Conservation (phyloP, 352 stramenopile species). For the Pythium guiyangense region DNA sequence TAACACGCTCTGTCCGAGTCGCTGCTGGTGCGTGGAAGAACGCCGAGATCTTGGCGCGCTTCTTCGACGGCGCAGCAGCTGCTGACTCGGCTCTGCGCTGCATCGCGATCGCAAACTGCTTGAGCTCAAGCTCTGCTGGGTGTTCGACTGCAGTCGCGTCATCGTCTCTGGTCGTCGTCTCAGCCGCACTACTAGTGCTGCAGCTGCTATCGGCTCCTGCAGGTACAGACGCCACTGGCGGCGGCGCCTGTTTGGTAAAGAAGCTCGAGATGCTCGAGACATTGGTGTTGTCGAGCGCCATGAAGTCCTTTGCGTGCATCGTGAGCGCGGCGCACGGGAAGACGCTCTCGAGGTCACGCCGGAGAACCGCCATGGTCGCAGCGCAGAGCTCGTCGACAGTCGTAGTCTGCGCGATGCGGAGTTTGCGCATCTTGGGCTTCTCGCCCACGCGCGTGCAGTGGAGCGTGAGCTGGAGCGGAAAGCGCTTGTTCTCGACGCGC, state of each 20-base stretch:
- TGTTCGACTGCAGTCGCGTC: slow-evolving; percentile 7
- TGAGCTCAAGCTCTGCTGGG: slow-evolving; percentile 20
- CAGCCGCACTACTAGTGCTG: not conserved
- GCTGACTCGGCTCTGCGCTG: slow-evolving; percentile 7
- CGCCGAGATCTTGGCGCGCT: slow-evolving; percentile 55
- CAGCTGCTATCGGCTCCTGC: not conserved
- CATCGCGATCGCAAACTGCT: slow-evolving; percentile 17
- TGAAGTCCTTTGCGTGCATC: slow-evolving; percentile 72
- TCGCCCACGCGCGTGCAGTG: slow-evolving; percentile 43
- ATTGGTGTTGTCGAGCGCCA: slow-evolving; percentile 32
- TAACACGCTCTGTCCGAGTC: too few species aligned
- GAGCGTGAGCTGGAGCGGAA: slow-evolving; percentile 57
- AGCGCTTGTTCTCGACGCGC: slow-evolving; percentile 69
- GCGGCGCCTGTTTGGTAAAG: slow-evolving; percentile 36
- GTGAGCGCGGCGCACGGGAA: slow-evolving; percentile 55
- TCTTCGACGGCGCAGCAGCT: slow-evolving; percentile 19
- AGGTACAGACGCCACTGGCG: not conserved
- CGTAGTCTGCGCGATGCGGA: slow-evolving; percentile 55
- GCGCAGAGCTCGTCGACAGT: slow-evolving; percentile 49
- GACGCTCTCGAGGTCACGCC: slow-evolving; percentile 40
- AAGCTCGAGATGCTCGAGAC: slow-evolving; percentile 64
- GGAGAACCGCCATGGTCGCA: slow-evolving; percentile 45
- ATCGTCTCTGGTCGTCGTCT: not conserved
- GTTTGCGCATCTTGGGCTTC: slow-evolving; percentile 43
- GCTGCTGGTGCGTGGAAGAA: slow-evolving; percentile 33